A percentile compares a stretch with the other conserved stretches of the same genome.
phyloP scores from a whole-genome alignment of 768 basidiomycete species.

The Suillus placidus region DNA sequence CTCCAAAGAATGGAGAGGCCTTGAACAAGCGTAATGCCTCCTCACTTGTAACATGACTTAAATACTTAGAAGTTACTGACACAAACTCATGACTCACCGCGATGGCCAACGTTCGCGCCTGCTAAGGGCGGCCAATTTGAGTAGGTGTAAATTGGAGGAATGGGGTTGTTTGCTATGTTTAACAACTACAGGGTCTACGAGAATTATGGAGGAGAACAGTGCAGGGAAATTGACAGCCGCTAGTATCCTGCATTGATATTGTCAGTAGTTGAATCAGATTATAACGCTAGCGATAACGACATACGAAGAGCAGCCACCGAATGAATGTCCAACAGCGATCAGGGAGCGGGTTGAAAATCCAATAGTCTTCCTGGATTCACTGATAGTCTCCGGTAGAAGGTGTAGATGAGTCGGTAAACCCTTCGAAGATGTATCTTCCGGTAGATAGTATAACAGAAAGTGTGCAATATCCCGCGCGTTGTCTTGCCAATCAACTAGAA shows the following conservation, averaged over 20 bases:
- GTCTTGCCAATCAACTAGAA: conserved; percentile 75
- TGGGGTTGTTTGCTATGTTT: conserved; percentile 21
- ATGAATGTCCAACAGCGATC: conserved; percentile 79
- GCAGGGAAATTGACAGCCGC: conserved; percentile 65
- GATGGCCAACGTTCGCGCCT: conserved; percentile 69
- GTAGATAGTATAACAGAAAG: conserved; percentile 72
- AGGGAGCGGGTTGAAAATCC: conserved; percentile 61
- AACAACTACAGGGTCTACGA: conserved; percentile 78
- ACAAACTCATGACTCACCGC: conserved; percentile 40
- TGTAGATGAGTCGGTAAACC: conserved; percentile 56
- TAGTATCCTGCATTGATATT: conserved; percentile 46
- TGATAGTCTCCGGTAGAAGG: conserved; percentile 47
- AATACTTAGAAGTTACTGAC: not conserved
- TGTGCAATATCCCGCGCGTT: conserved; percentile 77
- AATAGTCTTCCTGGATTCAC: conserved; percentile 40
- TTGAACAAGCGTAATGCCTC: conserved; percentile 57
- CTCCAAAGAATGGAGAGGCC: conserved; percentile 64
- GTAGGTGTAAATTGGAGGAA: not conserved
- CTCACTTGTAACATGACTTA: conserved; percentile 41
- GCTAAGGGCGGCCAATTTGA: conserved; percentile 40
- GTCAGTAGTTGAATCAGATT: conserved; percentile 5
- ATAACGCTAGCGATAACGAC: conserved; percentile 30
- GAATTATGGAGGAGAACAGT: conserved; percentile 70
- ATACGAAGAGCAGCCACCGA: conserved; percentile 78
- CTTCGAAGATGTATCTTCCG: conserved; percentile 38